Percentiles rank a stretch among this genome's conserved stretches.
Evolutionary conservation across 129 eudicot genomes (phyloP).

Genomic region (Dittrichia graveolens): DNA sequence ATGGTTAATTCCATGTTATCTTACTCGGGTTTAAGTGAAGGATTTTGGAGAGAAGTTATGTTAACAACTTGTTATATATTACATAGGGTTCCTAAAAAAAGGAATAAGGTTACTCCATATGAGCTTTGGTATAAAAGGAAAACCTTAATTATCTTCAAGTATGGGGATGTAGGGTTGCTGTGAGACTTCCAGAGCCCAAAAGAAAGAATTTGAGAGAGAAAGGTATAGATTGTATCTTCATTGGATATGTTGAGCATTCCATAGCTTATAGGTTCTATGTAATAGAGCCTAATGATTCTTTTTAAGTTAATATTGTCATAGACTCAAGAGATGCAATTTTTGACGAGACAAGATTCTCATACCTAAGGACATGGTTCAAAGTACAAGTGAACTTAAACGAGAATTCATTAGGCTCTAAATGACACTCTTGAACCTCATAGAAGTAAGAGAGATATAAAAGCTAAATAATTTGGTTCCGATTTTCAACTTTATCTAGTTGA

Average conservation of each 20-base stretch:
- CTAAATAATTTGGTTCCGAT: not conserved
- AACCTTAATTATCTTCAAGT: too few relatives aligned
- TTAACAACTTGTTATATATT: not conserved
- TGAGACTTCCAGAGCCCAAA: not conserved
- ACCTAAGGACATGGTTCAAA: not conserved
- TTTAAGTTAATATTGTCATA: not conserved
- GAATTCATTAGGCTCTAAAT: not conserved
- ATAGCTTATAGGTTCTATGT: too few relatives aligned
- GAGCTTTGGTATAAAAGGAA: not conserved
- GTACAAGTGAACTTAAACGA: not conserved
- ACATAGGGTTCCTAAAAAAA: not conserved
- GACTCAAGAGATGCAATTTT: not conserved
- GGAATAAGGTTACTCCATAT: not conserved
- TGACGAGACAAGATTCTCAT: not conserved
- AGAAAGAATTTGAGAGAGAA: not conserved
- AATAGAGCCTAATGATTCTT: too few relatives aligned
- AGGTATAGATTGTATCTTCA: conserved; percentile 1
- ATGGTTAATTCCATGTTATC: not conserved
- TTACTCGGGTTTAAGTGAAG: not conserved
- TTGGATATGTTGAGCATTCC: not conserved
- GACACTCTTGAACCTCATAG: not conserved
- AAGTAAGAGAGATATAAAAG: conserved; percentile 4
- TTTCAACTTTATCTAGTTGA: conserved; percentile 17
- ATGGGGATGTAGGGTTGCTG: not conserved
- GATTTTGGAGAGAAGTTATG: not conserved